These are phyloP conservation scores for Fusarium luffae DNA, from an alignment of 2,329 filamentous ascomycete genomes.

Conservation along the genomic window DNA sequence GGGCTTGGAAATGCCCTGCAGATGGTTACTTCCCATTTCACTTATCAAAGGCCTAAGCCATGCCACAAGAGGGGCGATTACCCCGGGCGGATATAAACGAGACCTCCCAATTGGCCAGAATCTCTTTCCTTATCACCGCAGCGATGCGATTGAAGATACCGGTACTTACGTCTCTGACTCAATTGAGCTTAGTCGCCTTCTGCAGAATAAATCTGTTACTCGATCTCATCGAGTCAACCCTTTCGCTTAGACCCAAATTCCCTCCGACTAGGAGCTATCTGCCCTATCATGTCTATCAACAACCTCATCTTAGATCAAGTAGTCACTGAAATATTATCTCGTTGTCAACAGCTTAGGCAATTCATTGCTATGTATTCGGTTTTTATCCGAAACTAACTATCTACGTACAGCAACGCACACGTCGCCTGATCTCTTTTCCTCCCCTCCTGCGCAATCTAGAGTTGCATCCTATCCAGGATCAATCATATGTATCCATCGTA, in stretches of 20 bases:
- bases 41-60: conserved; percentile 27
- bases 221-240: conserved; percentile 59
- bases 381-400: conserved; percentile 18
- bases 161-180: conserved; percentile 16
- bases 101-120: conserved; percentile 28
- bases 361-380: conserved; percentile 11
- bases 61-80: conserved; percentile 35
- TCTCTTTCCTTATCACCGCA: conserved; percentile 32
- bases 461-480: not conserved
- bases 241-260: conserved; percentile 21
- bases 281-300: conserved; percentile 23
- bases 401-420: not conserved
- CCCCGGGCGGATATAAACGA: conserved; percentile 36
- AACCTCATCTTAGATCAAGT: not conserved
- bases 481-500: not conserved
- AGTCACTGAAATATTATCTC: conserved; percentile 24
- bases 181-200: conserved; percentile 28
- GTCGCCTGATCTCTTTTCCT: not conserved
- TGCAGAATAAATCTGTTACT: conserved; percentile 50
- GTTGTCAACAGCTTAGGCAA: conserved; percentile 14
- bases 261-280: conserved; percentile 25
- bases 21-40: not conserved
- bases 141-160: conserved; percentile 37
- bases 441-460: conserved; percentile 1
- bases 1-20: conserved; percentile 29